These are phyloP conservation scores for Protomyces gravidus DNA, from an alignment of 1,139 yeast genomes.

Conservation along the genomic window DNA sequence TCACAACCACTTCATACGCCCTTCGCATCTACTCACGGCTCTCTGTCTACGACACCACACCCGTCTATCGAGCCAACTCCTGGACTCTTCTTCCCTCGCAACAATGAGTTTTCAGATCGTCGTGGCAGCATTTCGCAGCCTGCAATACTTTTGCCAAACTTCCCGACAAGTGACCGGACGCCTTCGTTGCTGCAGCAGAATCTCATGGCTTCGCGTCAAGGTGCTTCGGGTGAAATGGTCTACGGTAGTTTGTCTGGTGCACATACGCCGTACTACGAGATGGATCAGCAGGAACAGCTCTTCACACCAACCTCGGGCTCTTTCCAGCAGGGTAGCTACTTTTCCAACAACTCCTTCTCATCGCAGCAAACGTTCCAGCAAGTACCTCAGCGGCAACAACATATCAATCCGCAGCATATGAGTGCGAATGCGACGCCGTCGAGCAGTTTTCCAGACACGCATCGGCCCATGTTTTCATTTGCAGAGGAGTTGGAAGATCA, in stretches of 20 bases:
- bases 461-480: constrained; percentile 18
- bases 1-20: constrained; percentile 14
- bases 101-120: constrained; percentile 7
- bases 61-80: not conserved
- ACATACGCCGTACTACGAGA: not conserved
- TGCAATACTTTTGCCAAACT: constrained; percentile 20
- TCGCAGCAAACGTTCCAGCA: not conserved
- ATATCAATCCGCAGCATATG: constrained; percentile 18
- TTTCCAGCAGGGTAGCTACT: constrained; percentile 12
- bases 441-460: constrained; percentile 7
- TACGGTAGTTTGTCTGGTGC: not conserved
- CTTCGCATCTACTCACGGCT: not conserved
- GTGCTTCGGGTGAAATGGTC: constrained; percentile 1
- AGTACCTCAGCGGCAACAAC: not conserved
- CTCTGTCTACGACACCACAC: constrained; percentile 7
- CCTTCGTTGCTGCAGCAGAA: constrained; percentile 25
- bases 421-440: not conserved
- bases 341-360: constrained; percentile 8
- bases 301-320: constrained; percentile 14
- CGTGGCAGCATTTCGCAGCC: constrained; percentile 5
- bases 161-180: constrained; percentile 14
- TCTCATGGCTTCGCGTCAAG: constrained; percentile 25
- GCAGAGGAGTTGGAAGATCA: constrained; percentile 18
- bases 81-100: constrained; percentile 6
- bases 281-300: constrained; percentile 2